A percentile compares a stretch with the other conserved stretches of the same genome.
These are phyloP conservation scores for Incumbomyces delicatus DNA, from an alignment of 2,329 filamentous ascomycete genomes.

Conservation along the genomic window DNA sequence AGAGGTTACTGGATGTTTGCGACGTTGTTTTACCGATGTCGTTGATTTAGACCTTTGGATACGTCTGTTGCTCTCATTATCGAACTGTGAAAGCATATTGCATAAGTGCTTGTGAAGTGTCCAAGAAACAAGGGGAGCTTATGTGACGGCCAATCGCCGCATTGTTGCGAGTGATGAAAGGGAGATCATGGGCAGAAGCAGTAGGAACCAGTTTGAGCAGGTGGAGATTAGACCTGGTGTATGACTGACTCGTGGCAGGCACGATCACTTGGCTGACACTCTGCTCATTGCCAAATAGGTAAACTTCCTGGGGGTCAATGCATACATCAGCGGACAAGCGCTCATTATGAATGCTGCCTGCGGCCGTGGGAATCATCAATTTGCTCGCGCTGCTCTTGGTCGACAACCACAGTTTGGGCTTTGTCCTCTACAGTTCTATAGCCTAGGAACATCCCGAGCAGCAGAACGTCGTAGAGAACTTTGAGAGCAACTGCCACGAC, in stretches of 20 bases:
- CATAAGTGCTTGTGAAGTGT: slow-evolving; percentile 8
- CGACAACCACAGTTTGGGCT: slow-evolving; percentile 3
- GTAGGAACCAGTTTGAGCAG: too few species aligned
- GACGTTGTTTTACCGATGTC: slow-evolving; percentile 27
- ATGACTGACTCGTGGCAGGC: too few species aligned
- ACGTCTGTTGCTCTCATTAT: slow-evolving; percentile 23
- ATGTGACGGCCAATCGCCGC: neutral
- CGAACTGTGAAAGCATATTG: slow-evolving; percentile 23
- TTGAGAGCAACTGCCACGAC: slow-evolving; percentile 55
- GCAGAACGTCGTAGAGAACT: slow-evolving; percentile 46
- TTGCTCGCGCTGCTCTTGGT: neutral
- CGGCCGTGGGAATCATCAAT: neutral
- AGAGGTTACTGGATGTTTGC: slow-evolving; percentile 16
- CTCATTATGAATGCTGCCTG: neutral
- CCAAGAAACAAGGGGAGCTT: slow-evolving; percentile 5
- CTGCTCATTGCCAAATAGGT: too few species aligned
- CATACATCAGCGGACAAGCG: neutral
- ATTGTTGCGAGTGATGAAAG: neutral
- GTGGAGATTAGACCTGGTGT: too few species aligned
- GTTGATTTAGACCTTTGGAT: slow-evolving; percentile 31
- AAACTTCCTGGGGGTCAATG: too few species aligned
- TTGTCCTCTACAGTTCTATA: slow-evolving; percentile 13
- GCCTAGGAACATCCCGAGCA: slow-evolving; percentile 12
- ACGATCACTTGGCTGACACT: too few species aligned
- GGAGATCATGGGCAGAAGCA: too few species aligned